A percentile compares a stretch with the other conserved stretches of the same genome.
Evolutionary conservation across 257 asterid species (phyloP).

Genomic region (Solanum dulcamara): DNA sequence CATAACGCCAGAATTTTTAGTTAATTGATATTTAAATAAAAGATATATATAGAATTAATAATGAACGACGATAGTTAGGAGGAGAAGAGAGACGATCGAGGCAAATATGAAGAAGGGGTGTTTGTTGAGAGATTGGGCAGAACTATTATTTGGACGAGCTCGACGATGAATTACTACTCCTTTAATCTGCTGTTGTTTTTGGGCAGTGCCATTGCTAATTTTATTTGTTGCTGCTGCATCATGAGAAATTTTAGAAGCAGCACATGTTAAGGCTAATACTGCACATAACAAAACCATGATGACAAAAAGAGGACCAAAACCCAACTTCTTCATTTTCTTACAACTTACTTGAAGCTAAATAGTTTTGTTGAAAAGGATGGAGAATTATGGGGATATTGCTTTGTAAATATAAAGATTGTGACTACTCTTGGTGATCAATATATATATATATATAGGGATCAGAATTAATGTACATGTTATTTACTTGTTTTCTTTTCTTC

Average conservation of each 20-base stretch:
- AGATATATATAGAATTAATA: background rate
- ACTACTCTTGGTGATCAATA: background rate
- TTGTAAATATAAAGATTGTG: background rate
- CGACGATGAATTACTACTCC: background rate
- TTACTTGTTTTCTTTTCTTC: background rate
- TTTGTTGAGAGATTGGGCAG: background rate
- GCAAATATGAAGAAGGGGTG: background rate
- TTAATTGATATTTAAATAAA: background rate
- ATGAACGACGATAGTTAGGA: background rate
- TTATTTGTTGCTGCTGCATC: background rate
- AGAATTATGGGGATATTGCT: background rate
- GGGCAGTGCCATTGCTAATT: background rate
- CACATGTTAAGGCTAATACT: background rate
- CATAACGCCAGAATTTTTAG: background rate
- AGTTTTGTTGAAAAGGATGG: background rate
- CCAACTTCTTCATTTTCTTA: background rate
- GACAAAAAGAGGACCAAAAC: background rate
- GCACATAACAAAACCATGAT: background rate
- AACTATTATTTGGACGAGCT: background rate
- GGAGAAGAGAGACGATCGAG: background rate
- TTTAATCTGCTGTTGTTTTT: background rate
- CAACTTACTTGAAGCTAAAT: background rate
- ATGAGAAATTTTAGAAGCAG: background rate
- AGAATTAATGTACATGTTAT: background rate
- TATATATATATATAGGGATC: background rate